Conservation (phyloP, 306 rosid genomes). For the Medicago truncatula region MtrunA17r5.0-ANR NC_053049.1:42486001-42486500, state of each 20-base stretch:
- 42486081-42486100: background rate
- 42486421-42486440: background rate
- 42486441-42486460: background rate
- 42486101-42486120: background rate
- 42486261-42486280: slow-evolving; percentile 14
- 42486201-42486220: background rate
- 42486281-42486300: background rate
- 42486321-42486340: slow-evolving; percentile 1
- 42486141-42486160: background rate
- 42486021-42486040: slow-evolving; percentile 11
- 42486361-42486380: background rate
- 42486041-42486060: slow-evolving; percentile 8
- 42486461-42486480: background rate
- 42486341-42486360: background rate
- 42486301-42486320: background rate
- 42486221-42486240: slow-evolving; percentile 18
- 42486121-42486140: background rate
- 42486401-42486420: background rate
- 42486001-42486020: background rate
- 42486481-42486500: background rate
- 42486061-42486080: background rate
- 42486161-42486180: background rate
- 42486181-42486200: background rate
- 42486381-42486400: background rate
- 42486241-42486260: background rate